Evolutionary conservation across 495 filamentous ascomycete species (phyloP).

Genomic region (Lepidopterella palustris): DNA sequence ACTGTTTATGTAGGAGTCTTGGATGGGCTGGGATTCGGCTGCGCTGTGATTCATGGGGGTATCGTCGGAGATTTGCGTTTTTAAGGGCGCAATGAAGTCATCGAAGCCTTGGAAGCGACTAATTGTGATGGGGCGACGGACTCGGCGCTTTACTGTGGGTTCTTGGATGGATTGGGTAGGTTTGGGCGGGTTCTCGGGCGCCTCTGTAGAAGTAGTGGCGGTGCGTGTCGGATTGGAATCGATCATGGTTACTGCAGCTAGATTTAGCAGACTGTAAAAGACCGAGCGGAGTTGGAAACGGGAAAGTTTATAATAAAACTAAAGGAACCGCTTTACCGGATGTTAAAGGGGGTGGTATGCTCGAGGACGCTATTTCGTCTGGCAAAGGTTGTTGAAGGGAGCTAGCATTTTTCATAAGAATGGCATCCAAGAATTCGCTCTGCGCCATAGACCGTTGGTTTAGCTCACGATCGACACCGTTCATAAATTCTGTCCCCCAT

Average conservation of each 20-base stretch:
- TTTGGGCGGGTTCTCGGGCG: conserved; percentile 9
- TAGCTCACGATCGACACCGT: conserved; percentile 58
- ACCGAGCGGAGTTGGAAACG: background rate
- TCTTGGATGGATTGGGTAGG: conserved; percentile 4
- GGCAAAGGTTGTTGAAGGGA: conserved; percentile 57
- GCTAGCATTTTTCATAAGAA: conserved; percentile 68
- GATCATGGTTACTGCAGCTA: background rate
- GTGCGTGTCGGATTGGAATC: background rate
- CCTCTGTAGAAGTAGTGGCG: too few relatives aligned
- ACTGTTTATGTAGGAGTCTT: background rate
- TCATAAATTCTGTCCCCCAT: conserved; percentile 65
- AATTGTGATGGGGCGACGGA: conserved; percentile 38
- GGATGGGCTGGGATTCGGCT: background rate
- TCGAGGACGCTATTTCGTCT: conserved; percentile 12
- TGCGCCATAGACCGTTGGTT: conserved; percentile 82
- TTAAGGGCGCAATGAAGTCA: too few relatives aligned
- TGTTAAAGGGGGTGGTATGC: conserved; percentile 3
- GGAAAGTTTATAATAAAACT: background rate
- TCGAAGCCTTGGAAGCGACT: conserved; percentile 73
- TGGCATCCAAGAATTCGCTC: conserved; percentile 87
- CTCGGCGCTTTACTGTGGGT: conserved; percentile 33
- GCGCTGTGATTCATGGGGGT: background rate
- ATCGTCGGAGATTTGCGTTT: background rate
- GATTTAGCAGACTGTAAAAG: too few relatives aligned
- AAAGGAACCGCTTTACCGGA: background rate